Base-by-base conservation (phyloP, 495 filamentous ascomycete species). In the Apodospora peruviana region DNA sequence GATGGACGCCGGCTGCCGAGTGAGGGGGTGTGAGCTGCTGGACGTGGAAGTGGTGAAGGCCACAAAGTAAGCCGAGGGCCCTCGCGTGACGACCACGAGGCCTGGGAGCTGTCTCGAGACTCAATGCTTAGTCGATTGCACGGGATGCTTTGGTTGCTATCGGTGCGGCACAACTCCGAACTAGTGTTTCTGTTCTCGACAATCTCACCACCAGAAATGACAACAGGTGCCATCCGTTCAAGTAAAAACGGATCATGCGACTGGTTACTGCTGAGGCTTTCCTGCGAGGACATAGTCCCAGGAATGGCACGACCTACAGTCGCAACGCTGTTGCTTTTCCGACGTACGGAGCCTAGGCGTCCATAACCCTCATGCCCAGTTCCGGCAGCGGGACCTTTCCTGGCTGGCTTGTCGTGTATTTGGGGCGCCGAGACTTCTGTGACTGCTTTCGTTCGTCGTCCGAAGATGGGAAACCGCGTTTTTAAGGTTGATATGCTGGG, bases 291-390 rank as follows among this genome's bases (percentile, higher is more conserved):
- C 47, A 74, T 65, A 22, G 69, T 66, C 43, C 74, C 78, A 34
- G 76, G 62, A 21, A 71, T 64, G 22, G 65, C 69, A 41, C 70
- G 76, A n/a, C 61, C 61, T 24, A 65, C 62, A 43, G 59, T 64
- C 23, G 70, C 67, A 21, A 71, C 60, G 50, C 75, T 80, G 36
- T 71, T 79, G 53, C 83, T 86, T 32, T 83, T 76, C 27, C 83
- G 78, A 40, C 79, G 74, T 9, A 71, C 56, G 3, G 69, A 61
- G 23, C 78, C 74, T 80, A 94, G 60, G 2, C 80, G 85, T 7
- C 90, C 89, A 62, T 97, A 97, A 38, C 91, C 93, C 71, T 97
- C 93, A 65, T 97, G 90, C 2, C 93, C 93, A 25, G 94, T 99
- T 27, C 93, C 94, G 23, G 93, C 93, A 5, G 77, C 79, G 16